Evolutionary conservation across 139 green algal species (phyloP), one percentile per base, ranked within the genome.

Genomic region (Coelastrella sp.): DNA sequence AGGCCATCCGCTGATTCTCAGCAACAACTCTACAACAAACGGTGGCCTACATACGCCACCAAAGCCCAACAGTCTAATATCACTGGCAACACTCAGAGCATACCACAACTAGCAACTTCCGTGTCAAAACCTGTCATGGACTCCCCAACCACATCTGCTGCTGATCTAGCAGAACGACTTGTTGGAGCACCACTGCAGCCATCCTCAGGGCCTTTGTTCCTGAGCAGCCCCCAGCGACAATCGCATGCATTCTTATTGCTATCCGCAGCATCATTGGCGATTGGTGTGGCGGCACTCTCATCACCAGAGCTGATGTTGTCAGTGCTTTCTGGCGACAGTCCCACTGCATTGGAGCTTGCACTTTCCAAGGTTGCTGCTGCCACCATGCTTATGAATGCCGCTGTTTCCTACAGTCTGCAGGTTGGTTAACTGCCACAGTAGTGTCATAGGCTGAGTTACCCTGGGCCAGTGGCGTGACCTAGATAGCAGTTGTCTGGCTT

Each of bases 301-400:
- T 57, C 41, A 13, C 72, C 83, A 2, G 32, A 83, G 59, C 60
- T 79, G 45, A 59, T 87, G 72, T 57, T 87, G 34, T 64, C 48
- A 13, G 4, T 60, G 21, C 59, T 45, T 13, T 32, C 66, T 21
- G 53, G n/a, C n/a, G 83, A 17, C 11, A 34, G 30, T 34, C 34
- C 17, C 15, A 73, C 23, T 21, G 19, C 62, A 9, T 53, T 91
- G 51, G 85, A 88, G 35, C 38, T 81, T 13, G 85, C 82, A 34
- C 86, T 85, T 35, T 57, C 64, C 9, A 83, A 85, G 32, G 85
- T 88, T 43, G 71, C 81, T 8, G 88, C 85, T 0, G 82, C 77
- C n/a, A 91, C 88, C 2, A 85, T 91, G 60, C 50, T 72, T 0
- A 85, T 87, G n/a, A 80, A 57, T 57, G 85, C 77, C 2, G 67